phyloP scores from a whole-genome alignment of 805 yeast genomes.

The Spathaspora boniae region DNA sequence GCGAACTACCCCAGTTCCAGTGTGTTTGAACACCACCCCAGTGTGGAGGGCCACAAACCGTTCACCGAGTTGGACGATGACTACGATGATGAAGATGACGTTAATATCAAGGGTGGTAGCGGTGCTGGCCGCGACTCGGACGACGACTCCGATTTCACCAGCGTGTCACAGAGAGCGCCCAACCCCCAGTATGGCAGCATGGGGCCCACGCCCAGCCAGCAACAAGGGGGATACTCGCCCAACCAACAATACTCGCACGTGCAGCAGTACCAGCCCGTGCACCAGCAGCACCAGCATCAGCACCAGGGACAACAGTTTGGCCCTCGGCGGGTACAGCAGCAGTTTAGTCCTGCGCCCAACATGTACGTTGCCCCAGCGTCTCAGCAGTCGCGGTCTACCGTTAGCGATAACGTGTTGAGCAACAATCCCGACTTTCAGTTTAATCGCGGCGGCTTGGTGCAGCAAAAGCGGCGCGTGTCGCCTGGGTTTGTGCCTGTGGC shows the following conservation, averaged over 20 bases:
- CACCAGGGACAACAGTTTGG: constrained; percentile 15
- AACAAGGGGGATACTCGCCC: constrained; percentile 2
- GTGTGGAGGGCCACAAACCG: constrained; percentile 44
- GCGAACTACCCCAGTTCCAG: no score
- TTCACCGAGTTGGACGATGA: constrained; percentile 38
- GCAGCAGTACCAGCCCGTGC: constrained; percentile 13
- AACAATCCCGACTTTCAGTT: constrained; percentile 38
- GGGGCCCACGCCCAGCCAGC: constrained; percentile 18
- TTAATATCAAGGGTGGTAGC: no score
- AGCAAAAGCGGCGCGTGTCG: constrained; percentile 18
- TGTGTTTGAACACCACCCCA: constrained; percentile 44
- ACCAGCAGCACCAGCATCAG: constrained; percentile 15
- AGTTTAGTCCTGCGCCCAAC: no score
- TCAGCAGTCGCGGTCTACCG: constrained; percentile 25
- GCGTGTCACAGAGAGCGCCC: constrained; percentile 73
- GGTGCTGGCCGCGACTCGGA: constrained; percentile 24
- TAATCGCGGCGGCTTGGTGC: constrained; percentile 22
- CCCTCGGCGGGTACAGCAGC: constrained; percentile 15
- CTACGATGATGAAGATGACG: constrained; percentile 8
- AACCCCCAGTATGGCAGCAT: constrained; percentile 50
- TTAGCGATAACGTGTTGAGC: constrained; percentile 36
- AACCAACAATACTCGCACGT: constrained; percentile 18
- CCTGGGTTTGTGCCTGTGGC: constrained; percentile 22
- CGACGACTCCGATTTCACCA: constrained; percentile 65
- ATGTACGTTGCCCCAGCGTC: constrained; percentile 14